A percentile compares a stretch with the other conserved stretches of the same genome.
These are phyloP conservation scores for Ogataea nonfermentans DNA, from an alignment of 805 yeast species.

Conservation along the genomic window DNA sequence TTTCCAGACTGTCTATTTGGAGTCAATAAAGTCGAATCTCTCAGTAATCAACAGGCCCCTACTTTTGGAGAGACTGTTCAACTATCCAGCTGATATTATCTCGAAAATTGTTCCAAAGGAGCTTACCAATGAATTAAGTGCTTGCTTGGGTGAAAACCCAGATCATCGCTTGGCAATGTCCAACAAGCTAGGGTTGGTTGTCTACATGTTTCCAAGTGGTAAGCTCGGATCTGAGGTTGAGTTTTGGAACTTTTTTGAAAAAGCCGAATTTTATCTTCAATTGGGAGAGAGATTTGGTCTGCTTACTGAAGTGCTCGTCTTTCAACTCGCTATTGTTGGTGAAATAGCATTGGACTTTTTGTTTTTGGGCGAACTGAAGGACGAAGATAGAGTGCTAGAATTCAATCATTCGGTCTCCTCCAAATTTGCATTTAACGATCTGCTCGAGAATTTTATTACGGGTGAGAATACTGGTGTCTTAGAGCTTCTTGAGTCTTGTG, in stretches of 20 bases:
- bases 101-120: slow-evolving; percentile 8
- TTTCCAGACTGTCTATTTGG: slow-evolving; percentile 16
- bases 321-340: slow-evolving; percentile 6
- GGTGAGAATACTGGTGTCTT: neutral
- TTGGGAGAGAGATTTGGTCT: slow-evolving; percentile 3
- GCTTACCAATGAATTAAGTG: slow-evolving; percentile 3
- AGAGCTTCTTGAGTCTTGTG: neutral
- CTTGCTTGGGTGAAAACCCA: slow-evolving; percentile 8
- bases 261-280: slow-evolving; percentile 5
- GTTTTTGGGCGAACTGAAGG: slow-evolving; percentile 2
- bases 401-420: slow-evolving; percentile 1
- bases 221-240: neutral
- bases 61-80: slow-evolving; percentile 6
- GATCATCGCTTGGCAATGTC: slow-evolving; percentile 18
- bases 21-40: slow-evolving; percentile 11
- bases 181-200: slow-evolving; percentile 26
- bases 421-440: neutral
- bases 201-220: slow-evolving; percentile 10
- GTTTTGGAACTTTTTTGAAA: slow-evolving; percentile 1
- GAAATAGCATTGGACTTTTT: slow-evolving; percentile 5
- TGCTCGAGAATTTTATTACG: neutral
- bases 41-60: neutral
- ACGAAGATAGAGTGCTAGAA: neutral
- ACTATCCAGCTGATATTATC: slow-evolving; percentile 4
- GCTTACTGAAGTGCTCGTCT: slow-evolving; percentile 17